phyloP scores from a whole-genome alignment of 306 rosid species.

The Begonia masoniana region DNA sequence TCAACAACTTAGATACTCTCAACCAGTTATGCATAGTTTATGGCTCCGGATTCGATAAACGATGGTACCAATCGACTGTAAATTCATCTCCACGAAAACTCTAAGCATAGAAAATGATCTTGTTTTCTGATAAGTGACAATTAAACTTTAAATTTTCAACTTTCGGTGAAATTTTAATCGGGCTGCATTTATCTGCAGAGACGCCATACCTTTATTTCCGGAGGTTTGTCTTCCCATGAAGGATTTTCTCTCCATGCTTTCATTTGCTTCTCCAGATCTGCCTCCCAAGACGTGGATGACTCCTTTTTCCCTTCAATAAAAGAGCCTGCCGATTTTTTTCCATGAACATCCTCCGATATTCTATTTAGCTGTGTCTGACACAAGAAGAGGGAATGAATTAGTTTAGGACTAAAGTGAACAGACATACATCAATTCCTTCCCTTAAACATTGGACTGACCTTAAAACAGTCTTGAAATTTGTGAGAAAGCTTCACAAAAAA shows the following conservation, averaged over 20 bases:
- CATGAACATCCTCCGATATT: conserved; percentile 33
- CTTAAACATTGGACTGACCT: conserved; percentile 31
- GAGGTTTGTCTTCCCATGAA: conserved; percentile 66
- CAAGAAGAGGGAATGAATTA: background rate
- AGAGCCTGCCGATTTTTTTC: conserved; percentile 19
- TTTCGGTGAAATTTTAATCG: too few species aligned
- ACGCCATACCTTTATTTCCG: conserved; percentile 50
- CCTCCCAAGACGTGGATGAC: conserved; percentile 33
- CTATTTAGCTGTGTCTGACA: conserved; percentile 55
- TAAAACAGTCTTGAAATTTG: conserved; percentile 48
- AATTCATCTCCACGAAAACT: too few species aligned
- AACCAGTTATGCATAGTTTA: too few species aligned
- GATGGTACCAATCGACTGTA: too few species aligned
- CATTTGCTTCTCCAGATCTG: conserved; percentile 67
- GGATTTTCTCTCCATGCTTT: conserved; percentile 84
- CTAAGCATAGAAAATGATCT: too few species aligned
- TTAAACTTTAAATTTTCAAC: too few species aligned
- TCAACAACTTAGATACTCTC: too few species aligned
- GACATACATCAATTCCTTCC: too few species aligned
- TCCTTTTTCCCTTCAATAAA: conserved; percentile 17
- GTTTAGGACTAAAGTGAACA: background rate
- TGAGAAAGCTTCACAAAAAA: conserved; percentile 56
- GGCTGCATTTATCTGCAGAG: conserved; percentile 1
- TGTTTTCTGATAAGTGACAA: too few species aligned
- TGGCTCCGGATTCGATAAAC: too few species aligned